Conservation (phyloP, 2,329 filamentous ascomycete genomes). For the Thermothelomyces thermophilus region DNA sequence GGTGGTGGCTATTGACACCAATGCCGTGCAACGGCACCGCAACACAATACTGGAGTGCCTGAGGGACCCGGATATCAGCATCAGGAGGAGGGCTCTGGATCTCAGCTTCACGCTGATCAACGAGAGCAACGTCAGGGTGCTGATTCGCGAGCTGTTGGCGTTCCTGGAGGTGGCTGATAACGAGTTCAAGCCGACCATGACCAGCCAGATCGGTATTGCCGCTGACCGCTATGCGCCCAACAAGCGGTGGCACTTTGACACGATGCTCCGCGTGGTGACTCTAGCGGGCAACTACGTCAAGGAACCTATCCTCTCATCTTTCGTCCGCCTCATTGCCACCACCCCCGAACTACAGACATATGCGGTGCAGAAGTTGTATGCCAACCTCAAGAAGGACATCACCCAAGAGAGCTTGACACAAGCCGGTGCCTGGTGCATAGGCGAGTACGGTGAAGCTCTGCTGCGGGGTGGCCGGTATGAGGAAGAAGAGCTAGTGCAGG, state of each 20-base stretch:
- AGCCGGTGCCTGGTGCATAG: constrained; percentile 93
- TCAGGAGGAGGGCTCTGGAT: constrained; percentile 87
- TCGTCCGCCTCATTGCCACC: constrained; percentile 90
- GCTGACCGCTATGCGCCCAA: constrained; percentile 94
- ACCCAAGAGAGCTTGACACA: constrained; percentile 94
- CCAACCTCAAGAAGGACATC: constrained; percentile 88
- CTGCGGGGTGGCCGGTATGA: constrained; percentile 85
- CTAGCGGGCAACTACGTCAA: constrained; percentile 96
- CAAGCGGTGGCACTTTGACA: constrained; percentile 98
- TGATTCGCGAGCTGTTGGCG: constrained; percentile 86
- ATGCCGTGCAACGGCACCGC: constrained; percentile 91
- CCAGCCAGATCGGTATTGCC: constrained; percentile 92
- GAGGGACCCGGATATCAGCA: constrained; percentile 95
- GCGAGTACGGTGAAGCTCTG: constrained; percentile 91
- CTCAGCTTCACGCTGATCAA: constrained; percentile 98
- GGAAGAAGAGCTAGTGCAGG: constrained; percentile 77
- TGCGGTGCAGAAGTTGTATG: constrained; percentile 89
- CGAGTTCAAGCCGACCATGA: constrained; percentile 98
- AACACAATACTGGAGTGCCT: constrained; percentile 97
- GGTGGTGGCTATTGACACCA: constrained; percentile 95
- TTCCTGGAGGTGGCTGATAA: constrained; percentile 97
- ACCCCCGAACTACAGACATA: constrained; percentile 94
- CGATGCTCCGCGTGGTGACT: constrained; percentile 88
- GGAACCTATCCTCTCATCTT: constrained; percentile 94
- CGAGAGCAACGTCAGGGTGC: constrained; percentile 86